phyloP scores from a whole-genome alignment of 2,329 filamentous ascomycete species.

The Neoscytalidium dimidiatum region DNA sequence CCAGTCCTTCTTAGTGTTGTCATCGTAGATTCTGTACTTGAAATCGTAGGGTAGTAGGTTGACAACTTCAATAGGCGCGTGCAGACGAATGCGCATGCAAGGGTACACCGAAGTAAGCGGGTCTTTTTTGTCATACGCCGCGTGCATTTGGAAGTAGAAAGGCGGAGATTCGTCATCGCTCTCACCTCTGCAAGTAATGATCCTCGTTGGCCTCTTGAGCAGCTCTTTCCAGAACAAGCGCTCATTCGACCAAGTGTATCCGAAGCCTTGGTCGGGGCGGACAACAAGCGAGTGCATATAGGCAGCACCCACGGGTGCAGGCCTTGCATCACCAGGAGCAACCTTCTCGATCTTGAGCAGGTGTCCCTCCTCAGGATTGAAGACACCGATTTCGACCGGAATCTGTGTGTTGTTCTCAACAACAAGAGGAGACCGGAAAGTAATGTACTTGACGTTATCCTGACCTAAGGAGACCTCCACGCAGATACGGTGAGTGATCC shows the following conservation, averaged over 20 bases:
- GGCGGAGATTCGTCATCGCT: conserved; percentile 73
- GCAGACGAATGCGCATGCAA: conserved; percentile 90
- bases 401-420: conserved; percentile 98
- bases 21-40: conserved; percentile 99
- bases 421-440: conserved; percentile 84
- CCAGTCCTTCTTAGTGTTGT: conserved; percentile 98
- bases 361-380: conserved; percentile 82
- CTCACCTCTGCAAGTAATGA: conserved; percentile 86
- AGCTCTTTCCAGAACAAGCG: conserved; percentile 91
- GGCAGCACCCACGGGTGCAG: conserved; percentile 87
- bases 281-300: conserved; percentile 87
- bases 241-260: conserved; percentile 92
- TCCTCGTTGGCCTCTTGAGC: conserved; percentile 78
- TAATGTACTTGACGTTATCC: conserved; percentile 98
- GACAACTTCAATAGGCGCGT: conserved; percentile 89
- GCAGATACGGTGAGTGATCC: conserved; percentile 82
- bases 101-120: conserved; percentile 84
- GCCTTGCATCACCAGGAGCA: conserved; percentile 82
- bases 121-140: conserved; percentile 79
- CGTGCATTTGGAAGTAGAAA: conserved; percentile 96
- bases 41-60: conserved; percentile 96
- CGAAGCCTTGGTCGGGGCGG: conserved; percentile 92
- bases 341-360: conserved; percentile 98
- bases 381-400: conserved; percentile 89
- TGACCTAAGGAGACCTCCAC: conserved; percentile 89